Evolutionary conservation across 2,329 filamentous ascomycete species (phyloP), one percentile per base, ranked within the genome.

Genomic region (Colletotrichum cordylinicola): DNA sequence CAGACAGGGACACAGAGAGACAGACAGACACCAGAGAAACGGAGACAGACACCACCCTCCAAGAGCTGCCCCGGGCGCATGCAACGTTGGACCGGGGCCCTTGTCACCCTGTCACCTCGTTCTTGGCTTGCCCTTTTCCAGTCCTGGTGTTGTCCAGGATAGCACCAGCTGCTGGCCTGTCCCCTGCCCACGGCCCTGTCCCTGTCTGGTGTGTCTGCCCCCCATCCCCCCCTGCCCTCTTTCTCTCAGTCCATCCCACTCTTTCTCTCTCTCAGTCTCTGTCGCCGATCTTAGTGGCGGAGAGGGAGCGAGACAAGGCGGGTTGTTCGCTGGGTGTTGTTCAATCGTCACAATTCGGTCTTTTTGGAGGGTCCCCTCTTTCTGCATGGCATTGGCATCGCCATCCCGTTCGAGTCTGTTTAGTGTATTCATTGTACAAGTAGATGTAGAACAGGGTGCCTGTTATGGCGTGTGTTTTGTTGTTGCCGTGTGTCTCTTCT

Each of bases 51-150:
- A 37, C 35, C 8, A 35, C 71, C 52, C 33, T 56, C 56, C 21
- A 65, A 55, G 60, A 70, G 72, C 73, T 72, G 62, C 73, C 55
- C 68, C 61, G 39, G 67, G 61, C 72, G 72, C 73, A 75, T 68
- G 73, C 73, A 72, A 75, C 73, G 73, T 75, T 72, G 69, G 69
- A 75, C 73, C 56, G 56, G 73, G 69, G 16, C 37, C 62, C 72
- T 58, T 58, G 66, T 70, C 66, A 70, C 56, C 60, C 67, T 72
- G 70, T 72, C 70, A 62, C 70, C 31, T 62, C 37, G 65, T 64
- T 27, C 43, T 37, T 64, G 66, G 56, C 66, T 55, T 56, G 56
- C 31, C 55, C 58, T 8, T 8, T 39, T 37, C 58, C 55, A 43
- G 33, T 39, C 65, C 56, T 62, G 48, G 70, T 60, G 60, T 39